These are phyloP conservation scores for Bertia moriformis DNA, from an alignment of 2,329 filamentous ascomycete species.

Conservation along the genomic window DNA sequence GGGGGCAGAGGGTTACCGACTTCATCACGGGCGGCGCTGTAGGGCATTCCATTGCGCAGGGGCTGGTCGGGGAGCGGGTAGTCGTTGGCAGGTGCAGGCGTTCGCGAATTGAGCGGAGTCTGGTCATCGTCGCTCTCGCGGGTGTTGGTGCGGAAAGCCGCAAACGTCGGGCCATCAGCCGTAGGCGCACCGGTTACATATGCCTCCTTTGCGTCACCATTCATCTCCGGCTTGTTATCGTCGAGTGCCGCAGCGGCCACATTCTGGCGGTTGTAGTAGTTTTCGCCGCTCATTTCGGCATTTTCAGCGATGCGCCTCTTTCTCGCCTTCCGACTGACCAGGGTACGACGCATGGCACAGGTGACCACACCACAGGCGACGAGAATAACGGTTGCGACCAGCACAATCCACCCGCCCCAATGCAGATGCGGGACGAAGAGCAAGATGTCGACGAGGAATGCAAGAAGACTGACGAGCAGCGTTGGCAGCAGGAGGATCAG, in stretches of 20 bases:
- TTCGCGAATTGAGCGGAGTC: slow-evolving; percentile 18
- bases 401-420: slow-evolving; percentile 88
- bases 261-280: slow-evolving; percentile 65
- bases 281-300: slow-evolving; percentile 91
- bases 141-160: slow-evolving; percentile 14
- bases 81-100: slow-evolving; percentile 2
- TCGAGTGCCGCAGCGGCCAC: slow-evolving; percentile 30
- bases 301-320: slow-evolving; percentile 86
- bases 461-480: slow-evolving; percentile 67
- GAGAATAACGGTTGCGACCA: slow-evolving; percentile 76
- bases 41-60: neutral
- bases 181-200: slow-evolving; percentile 11
- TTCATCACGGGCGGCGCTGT: neutral
- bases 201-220: slow-evolving; percentile 41
- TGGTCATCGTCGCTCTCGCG: slow-evolving; percentile 21
- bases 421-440: slow-evolving; percentile 86
- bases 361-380: slow-evolving; percentile 70
- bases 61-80: neutral
- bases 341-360: slow-evolving; percentile 84
- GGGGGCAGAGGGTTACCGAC: neutral
- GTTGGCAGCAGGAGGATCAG: slow-evolving; percentile 79
- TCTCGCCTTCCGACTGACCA: slow-evolving; percentile 83
- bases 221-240: slow-evolving; percentile 34
- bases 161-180: slow-evolving; percentile 26
- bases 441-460: slow-evolving; percentile 85